phyloP scores from a whole-genome alignment of 2,329 filamentous ascomycete genomes.

The Knufia petricola region DNA sequence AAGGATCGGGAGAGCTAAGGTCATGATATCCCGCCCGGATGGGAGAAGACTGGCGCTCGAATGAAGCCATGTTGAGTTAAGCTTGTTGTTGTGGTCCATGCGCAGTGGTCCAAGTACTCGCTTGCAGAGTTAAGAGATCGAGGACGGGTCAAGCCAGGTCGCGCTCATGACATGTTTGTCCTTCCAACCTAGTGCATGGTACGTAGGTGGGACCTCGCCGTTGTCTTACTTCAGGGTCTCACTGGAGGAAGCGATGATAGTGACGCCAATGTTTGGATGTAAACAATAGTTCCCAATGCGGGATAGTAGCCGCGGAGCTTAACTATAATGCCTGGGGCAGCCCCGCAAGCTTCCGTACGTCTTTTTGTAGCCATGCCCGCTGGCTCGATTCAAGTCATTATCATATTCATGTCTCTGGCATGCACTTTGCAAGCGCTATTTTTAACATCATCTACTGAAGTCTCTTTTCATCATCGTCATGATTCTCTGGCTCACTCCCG shows the following conservation, averaged over 20 bases:
- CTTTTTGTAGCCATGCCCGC: neutral
- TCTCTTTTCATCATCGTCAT: neutral
- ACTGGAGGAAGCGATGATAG: too few relatives aligned
- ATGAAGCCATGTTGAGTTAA: neutral
- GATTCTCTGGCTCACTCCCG: neutral
- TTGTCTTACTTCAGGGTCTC: too few relatives aligned
- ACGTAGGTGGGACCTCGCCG: too few relatives aligned
- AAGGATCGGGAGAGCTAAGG: slow-evolving; percentile 23
- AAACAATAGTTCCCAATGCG: neutral
- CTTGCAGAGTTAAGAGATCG: too few relatives aligned
- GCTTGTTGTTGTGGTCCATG: neutral
- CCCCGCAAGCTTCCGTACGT: too few relatives aligned
- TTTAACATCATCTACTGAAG: neutral
- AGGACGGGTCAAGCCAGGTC: too few relatives aligned
- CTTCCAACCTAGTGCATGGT: too few relatives aligned
- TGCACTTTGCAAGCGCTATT: neutral
- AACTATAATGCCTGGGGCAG: neutral
- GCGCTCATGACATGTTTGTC: too few relatives aligned
- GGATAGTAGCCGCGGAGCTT: neutral
- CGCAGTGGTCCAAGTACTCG: neutral
- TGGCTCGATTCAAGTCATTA: neutral
- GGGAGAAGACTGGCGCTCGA: slow-evolving; percentile 11
- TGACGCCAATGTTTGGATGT: slow-evolving; percentile 1
- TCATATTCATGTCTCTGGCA: neutral
- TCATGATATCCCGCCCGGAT: slow-evolving; percentile 10